Evolutionary conservation across 768 basidiomycete genomes (phyloP).

Genomic region (Mycena vulgaris): DNA sequence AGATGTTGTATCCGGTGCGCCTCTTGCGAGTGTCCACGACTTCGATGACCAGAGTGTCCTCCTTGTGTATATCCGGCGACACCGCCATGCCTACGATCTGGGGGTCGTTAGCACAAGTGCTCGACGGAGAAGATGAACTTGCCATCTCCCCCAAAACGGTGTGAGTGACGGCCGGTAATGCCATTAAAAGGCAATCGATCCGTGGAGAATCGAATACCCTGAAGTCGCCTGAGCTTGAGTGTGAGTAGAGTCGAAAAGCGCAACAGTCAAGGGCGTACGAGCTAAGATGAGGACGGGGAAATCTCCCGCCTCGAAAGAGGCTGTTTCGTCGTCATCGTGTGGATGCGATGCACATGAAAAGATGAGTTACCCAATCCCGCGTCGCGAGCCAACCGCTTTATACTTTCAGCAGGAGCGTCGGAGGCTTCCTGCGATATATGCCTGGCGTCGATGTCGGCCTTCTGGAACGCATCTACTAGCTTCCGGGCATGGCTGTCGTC

Average conservation of each 20-base stretch:
- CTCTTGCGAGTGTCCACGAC: background rate
- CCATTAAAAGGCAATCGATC: conserved; percentile 21
- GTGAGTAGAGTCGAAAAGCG: background rate
- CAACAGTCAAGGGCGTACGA: background rate
- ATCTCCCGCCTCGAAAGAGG: conserved; percentile 10
- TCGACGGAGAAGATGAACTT: background rate
- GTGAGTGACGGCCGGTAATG: background rate
- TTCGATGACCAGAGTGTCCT: conserved; percentile 21
- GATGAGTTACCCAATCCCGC: background rate
- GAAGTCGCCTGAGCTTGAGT: background rate
- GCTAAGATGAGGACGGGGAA: conserved; percentile 15
- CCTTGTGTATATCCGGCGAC: conserved; percentile 13
- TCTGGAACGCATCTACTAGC: background rate
- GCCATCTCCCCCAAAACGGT: background rate
- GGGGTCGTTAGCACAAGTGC: background rate
- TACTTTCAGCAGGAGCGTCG: background rate
- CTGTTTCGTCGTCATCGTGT: background rate
- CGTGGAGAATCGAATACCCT: background rate
- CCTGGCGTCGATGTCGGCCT: conserved; percentile 10
- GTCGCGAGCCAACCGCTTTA: background rate
- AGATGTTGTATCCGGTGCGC: background rate
- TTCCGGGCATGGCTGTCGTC: conserved; percentile 4
- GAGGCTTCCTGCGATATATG: background rate
- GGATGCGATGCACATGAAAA: background rate
- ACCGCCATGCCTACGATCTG: conserved; percentile 21